Percentiles rank a stretch among this genome's conserved stretches.
These are phyloP conservation scores for Lineolata rhizophorae DNA, from an alignment of 495 filamentous ascomycete species.

Conservation along the genomic window DNA sequence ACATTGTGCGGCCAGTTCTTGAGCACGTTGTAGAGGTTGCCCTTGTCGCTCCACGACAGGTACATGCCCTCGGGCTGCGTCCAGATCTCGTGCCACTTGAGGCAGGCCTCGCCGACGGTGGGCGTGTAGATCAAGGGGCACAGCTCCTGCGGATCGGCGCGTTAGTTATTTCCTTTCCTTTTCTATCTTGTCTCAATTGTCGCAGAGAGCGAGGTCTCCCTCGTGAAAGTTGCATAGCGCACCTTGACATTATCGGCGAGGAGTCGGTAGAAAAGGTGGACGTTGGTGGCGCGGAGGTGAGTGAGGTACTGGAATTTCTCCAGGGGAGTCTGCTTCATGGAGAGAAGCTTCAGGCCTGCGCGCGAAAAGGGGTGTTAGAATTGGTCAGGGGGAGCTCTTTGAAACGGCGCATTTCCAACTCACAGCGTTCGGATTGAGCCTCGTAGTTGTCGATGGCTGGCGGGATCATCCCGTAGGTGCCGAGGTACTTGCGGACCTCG, in stretches of 20 bases:
- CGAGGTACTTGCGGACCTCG: slow-evolving; percentile 44
- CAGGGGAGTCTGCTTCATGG: slow-evolving; percentile 52
- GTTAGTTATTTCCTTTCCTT: too few relatives aligned
- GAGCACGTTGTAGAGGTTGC: slow-evolving; percentile 62
- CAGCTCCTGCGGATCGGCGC: slow-evolving; percentile 32
- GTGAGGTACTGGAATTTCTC: slow-evolving; percentile 93
- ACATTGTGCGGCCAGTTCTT: slow-evolving; percentile 82
- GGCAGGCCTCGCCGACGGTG: slow-evolving; percentile 88
- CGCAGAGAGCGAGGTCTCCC: too few relatives aligned
- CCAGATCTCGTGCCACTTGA: slow-evolving; percentile 90
- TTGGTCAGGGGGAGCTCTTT: not conserved
- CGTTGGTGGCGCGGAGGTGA: slow-evolving; percentile 67
- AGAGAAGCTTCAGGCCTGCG: slow-evolving; percentile 49
- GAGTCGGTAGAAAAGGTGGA: slow-evolving; percentile 86
- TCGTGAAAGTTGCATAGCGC: slow-evolving; percentile 11
- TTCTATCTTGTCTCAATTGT: too few relatives aligned
- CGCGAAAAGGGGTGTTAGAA: slow-evolving; percentile 1
- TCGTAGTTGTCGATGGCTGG: slow-evolving; percentile 49
- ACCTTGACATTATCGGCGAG: slow-evolving; percentile 73
- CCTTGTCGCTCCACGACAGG: slow-evolving; percentile 74
- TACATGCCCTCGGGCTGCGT: slow-evolving; percentile 87
- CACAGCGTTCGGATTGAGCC: slow-evolving; percentile 46
- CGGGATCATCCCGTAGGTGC: slow-evolving; percentile 49
- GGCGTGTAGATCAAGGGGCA: slow-evolving; percentile 96
- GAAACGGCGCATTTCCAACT: too few relatives aligned